These are phyloP conservation scores for Trypanosoma theileri DNA, from an alignment of 208 protist species.

Conservation along the genomic window DNA sequence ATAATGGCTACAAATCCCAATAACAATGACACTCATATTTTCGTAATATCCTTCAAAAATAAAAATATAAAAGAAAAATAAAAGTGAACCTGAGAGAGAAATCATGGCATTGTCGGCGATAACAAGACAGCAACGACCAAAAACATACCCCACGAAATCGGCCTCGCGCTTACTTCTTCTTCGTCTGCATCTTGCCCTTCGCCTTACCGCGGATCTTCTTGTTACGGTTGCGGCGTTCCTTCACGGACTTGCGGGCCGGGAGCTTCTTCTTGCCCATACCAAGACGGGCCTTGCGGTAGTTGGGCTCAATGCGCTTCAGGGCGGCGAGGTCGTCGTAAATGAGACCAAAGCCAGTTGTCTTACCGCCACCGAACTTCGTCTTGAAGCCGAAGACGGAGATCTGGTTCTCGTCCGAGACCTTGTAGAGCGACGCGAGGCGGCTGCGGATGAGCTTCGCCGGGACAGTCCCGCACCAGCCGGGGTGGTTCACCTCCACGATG, in stretches of 20 bases:
- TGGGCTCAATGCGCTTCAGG: slow-evolving; percentile 97
- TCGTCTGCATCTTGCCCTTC: slow-evolving; percentile 91
- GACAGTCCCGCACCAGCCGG: slow-evolving; percentile 90
- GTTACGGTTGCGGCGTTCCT: slow-evolving; percentile 99
- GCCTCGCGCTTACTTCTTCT: slow-evolving; percentile 87
- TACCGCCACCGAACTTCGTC: slow-evolving; percentile 99
- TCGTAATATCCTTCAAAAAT: too few relatives aligned
- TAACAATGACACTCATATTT: too few relatives aligned
- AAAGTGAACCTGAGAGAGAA: background rate
- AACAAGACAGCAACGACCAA: background rate
- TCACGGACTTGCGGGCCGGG: slow-evolving; percentile 96
- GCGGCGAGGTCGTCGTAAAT: slow-evolving; percentile 98
- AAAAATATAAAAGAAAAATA: too few relatives aligned
- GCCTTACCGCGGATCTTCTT: slow-evolving; percentile 98
- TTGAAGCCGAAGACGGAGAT: slow-evolving; percentile 98
- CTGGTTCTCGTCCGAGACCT: slow-evolving; percentile 94
- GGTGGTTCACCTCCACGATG: slow-evolving; percentile 93
- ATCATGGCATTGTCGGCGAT: background rate
- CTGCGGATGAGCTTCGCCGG: slow-evolving; percentile 94
- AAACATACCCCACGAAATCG: background rate
- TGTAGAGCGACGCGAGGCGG: slow-evolving; percentile 97
- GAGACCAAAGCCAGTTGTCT: slow-evolving; percentile 98
- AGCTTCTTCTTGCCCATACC: slow-evolving; percentile 90
- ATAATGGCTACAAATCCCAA: background rate
- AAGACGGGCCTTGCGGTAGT: slow-evolving; percentile 96